Base-by-base conservation (phyloP, 1,139 yeast species). In the Suhomyces terraborum region DNA sequence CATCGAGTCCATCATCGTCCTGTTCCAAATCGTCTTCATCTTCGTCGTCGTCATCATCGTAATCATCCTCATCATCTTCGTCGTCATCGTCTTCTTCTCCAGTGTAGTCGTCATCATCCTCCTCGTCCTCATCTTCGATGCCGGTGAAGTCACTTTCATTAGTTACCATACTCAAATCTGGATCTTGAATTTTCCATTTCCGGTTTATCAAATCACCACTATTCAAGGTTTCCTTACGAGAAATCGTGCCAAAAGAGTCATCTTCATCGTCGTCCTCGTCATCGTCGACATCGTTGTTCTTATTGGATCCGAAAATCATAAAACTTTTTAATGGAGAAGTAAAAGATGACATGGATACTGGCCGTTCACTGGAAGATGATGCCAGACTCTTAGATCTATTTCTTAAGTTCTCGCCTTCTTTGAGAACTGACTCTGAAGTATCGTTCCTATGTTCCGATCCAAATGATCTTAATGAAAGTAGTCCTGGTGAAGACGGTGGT, bases 311-410 rank as follows among this genome's bases (percentile, higher is more conserved):
- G 47, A 67, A 63, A 51, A 56, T 56, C 76, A 71, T 72, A 46
- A 72, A 70, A 36, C 61, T 67, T 43, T 71, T 72, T 38, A 73
- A 56, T 8, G 77, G 77, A 2, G 75, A 69, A 0, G 75, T 55
- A 46, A 72, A 70, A 3, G 75, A 59, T 1, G 70, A 53, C 42
- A 60, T 62, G 3, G 75, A 65, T 1, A 50, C 54, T 1, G 75
- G 75, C 34, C 73, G 21, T 12, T 42, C 46, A 27, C 34, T 33
- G 9, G 19, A n/a, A 12, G 34, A 20, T 4, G 42, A 38, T 8
- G 41, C 41, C 41, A 41, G 41, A 30, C 46, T 42, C 32, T 42
- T 42, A 17, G 42, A 38, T 30, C 42, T 32, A 5, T 27, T 28
- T 23, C 46, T 28, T 7, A 18, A 21, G 2, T 12, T 32, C 13